Evolutionary conservation across 2,329 filamentous ascomycete genomes (phyloP).

Genomic region (Botrytis deweyae): DNA sequence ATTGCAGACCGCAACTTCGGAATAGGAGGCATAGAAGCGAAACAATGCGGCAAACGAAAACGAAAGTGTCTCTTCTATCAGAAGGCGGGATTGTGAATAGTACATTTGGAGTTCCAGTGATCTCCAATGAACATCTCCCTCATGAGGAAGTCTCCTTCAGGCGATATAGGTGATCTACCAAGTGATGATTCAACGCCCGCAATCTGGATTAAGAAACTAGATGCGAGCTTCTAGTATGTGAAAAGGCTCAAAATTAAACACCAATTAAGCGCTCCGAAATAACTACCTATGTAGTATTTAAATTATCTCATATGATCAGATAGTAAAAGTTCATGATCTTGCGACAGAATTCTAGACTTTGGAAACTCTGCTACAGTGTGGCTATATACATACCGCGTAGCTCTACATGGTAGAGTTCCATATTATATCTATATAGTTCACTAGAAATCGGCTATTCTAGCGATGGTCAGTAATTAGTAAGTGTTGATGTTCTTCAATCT

Average conservation of each 20-base stretch:
- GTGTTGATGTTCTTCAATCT: neutral
- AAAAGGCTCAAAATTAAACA: fast-evolving
- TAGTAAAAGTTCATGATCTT: neutral
- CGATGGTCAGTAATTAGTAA: neutral
- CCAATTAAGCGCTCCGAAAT: neutral
- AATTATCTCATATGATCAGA: neutral
- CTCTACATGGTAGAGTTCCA: too few species aligned
- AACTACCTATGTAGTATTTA: neutral
- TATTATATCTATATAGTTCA: neutral
- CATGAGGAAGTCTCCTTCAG: neutral
- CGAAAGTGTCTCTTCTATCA: neutral
- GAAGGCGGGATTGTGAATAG: neutral
- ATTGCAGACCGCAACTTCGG: neutral
- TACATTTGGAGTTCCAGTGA: neutral
- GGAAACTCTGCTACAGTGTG: neutral
- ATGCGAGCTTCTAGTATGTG: neutral
- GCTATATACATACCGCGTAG: neutral
- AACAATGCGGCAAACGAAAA: neutral
- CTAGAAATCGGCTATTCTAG: neutral
- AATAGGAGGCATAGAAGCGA: neutral
- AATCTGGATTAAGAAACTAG: neutral
- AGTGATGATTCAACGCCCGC: neutral
- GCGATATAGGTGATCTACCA: neutral
- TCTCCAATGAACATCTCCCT: neutral
- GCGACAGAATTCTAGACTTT: neutral